A percentile compares a stretch with the other conserved stretches of the same genome.
Evolutionary conservation across 129 eudicot species (phyloP).

Genomic region (Oenanthe sinensis): DNA sequence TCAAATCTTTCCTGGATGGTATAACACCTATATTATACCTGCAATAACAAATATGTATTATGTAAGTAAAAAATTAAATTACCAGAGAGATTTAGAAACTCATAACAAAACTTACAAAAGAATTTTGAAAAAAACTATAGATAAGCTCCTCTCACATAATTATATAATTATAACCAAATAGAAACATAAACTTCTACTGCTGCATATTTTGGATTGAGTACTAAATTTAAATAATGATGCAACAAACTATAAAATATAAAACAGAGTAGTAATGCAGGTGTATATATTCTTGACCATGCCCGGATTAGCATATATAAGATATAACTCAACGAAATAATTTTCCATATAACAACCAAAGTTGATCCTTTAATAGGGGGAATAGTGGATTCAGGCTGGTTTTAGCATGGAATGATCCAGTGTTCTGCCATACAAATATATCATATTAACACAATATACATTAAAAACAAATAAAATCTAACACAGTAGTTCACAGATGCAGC

Average conservation of each 20-base stretch:
- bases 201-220: no score
- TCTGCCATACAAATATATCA: not conserved
- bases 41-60: conserved; percentile 14
- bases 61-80: not conserved
- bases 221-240: no score
- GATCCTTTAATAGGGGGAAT: not conserved
- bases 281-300: not conserved
- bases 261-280: not conserved
- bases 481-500: not conserved
- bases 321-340: not conserved
- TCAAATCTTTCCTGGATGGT: conserved; percentile 74
- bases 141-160: not conserved
- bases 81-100: not conserved
- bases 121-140: not conserved
- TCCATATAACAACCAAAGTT: not conserved
- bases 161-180: not conserved
- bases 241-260: no score
- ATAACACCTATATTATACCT: conserved; percentile 94
- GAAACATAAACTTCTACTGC: not conserved
- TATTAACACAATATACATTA: not conserved
- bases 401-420: not conserved
- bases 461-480: not conserved
- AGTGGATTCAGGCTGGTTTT: not conserved
- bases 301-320: not conserved
- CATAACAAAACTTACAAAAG: not conserved